Evolutionary conservation across 2,329 filamentous ascomycete genomes (phyloP), one percentile per base, ranked within the genome.

Genomic region (Aspergillus eucalypticola): DNA sequence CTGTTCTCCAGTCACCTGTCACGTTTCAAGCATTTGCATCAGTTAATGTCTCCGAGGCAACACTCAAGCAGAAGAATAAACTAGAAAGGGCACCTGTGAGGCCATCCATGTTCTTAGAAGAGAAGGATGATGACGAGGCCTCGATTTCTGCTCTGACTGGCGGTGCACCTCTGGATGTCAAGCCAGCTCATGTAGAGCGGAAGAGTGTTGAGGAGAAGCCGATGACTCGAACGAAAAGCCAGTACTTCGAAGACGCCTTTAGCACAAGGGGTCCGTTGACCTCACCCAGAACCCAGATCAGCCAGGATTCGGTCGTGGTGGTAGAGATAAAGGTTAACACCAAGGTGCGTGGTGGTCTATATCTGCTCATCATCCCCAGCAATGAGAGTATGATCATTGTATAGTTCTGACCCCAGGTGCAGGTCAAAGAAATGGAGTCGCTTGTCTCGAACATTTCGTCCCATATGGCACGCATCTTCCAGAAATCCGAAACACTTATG

Each of bases 381-480:
- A 19, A 13, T 4, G 7, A 8, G 13, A n/a, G 17, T 1, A 27
- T 3, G 5, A 5, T 11, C 5, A 5, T 27, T 17, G 29, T 13
- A 52, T 17, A 10, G 15, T 8, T 54, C 64, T 74, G 59, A 75
- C 57, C 21, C 23, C 10, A 8, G 17, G 19, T 42, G 11, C 61
- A 74, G 69, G 66, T 92, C 87, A 85, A 93, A 69, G 84, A 88
- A 65, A 89, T 94, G 71, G 88, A 93, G 68, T 89, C 87, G 8
- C 86, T 95, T 65, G 86, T 92, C 53, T 90, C 87, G 10, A 87
- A 90, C 69, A 81, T 96, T 17, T 89, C 90, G 3, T 85, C 88
- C 65, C 85, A 88, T 63, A 81, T 96, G 15, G 89, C 91, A 1
- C 83, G 85, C 61, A 86, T 91, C 50, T 96, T 92, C 72, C 87